Base-by-base conservation (phyloP, 1,139 yeast species). In the Geotrichum phurueaensis region DNA sequence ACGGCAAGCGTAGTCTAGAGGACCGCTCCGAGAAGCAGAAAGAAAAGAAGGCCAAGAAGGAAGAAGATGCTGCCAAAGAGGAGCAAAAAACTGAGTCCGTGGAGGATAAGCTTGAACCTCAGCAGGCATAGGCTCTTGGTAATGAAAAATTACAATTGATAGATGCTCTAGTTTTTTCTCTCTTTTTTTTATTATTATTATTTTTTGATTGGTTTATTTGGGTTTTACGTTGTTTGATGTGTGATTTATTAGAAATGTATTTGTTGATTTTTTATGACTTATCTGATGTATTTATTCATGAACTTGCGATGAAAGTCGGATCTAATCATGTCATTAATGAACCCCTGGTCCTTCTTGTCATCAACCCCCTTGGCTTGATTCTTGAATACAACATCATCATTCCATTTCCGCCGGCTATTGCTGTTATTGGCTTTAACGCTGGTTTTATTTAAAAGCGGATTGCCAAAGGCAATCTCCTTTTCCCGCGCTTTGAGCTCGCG, bases 221-320 rank as follows among this genome's bases (percentile, higher is more conserved):
- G n/a, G n/a, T n/a, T 29, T n/a, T 39, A 39, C 47, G 47, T 4
- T n/a, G 18, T 39, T n/a, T 39, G 18, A n/a, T 39, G 2, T 39
- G 20, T 39, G 47, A 18, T 39, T 39, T 39, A 7, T 39, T 15
- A 39, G 47, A 39, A 39, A 39, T 39, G 22, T 15, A 39, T 39
- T 39, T 18, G 18, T 39, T n/a, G 20, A 39, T 39, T 39, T 39
- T 39, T 39, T 5, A 39, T 39, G 47, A 45, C 49, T 70, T 70
- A 86, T 64, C 78, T 78, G 18, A 89, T 77, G 68, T 83, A 87
- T 68, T 84, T 85, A 61, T 84, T 79, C 74, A 91, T 75, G 69
- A 91, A 90, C 63, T 83, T 80, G 65, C 83, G 79, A 70, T 91
- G 96, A 66, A 82, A 83, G 25, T 86, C 86, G 4, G 94, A 86